These are phyloP conservation scores for Suillus sp. DNA, from an alignment of 768 basidiomycete species.

Conservation along the genomic window DNA sequence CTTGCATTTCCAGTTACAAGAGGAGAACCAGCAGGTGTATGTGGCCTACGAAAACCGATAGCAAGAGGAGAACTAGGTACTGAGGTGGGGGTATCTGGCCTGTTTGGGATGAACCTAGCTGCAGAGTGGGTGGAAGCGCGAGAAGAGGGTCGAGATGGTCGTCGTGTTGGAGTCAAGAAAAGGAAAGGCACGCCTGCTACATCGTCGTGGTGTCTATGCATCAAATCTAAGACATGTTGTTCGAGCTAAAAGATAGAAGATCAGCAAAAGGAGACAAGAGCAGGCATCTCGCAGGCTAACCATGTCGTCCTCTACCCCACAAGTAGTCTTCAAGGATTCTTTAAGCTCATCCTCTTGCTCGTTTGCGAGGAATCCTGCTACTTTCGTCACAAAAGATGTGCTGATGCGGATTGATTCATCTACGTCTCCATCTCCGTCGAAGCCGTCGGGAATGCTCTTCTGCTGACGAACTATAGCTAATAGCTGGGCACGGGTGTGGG, in stretches of 20 bases:
- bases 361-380: conserved; percentile 70
- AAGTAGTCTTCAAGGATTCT: conserved; percentile 65
- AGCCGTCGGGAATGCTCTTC: conserved; percentile 54
- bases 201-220: conserved; percentile 94
- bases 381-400: conserved; percentile 63
- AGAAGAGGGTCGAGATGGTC: conserved; percentile 81
- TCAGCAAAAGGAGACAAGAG: conserved; percentile 21
- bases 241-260: conserved; percentile 57
- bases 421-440: conserved; percentile 57
- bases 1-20: conserved; percentile 56
- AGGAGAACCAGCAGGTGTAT: conserved; percentile 78
- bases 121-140: conserved; percentile 74
- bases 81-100: conserved; percentile 77
- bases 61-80: conserved; percentile 78
- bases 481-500: conserved; percentile 83
- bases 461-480: conserved; percentile 71
- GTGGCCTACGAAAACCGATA: conserved; percentile 73
- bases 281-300: conserved; percentile 42
- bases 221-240: conserved; percentile 87
- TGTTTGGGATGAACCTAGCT: conserved; percentile 55
- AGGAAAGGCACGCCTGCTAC: conserved; percentile 80
- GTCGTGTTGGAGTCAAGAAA: conserved; percentile 76
- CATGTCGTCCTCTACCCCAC: conserved; percentile 67
- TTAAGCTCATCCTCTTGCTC: conserved; percentile 92
- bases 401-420: conserved; percentile 58